phyloP scores from a whole-genome alignment of 2,329 filamentous ascomycete species.

The Beauveria sp. region DNA sequence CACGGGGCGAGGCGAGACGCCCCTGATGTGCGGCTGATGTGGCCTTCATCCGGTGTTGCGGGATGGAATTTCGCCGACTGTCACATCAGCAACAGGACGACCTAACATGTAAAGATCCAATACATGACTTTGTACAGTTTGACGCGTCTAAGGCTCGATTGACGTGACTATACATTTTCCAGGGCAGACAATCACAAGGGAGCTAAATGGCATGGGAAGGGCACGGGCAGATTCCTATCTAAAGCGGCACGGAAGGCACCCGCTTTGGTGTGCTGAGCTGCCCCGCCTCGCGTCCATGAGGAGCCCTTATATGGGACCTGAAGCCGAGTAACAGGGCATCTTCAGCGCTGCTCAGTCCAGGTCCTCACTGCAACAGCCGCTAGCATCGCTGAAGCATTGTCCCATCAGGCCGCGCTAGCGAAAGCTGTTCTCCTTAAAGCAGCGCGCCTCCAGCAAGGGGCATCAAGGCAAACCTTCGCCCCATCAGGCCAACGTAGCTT shows the following conservation, averaged over 20 bases:
- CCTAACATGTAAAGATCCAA: not conserved
- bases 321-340: not conserved
- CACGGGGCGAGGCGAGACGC: not conserved
- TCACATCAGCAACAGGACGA: not conserved
- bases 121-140: not conserved
- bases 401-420: not conserved
- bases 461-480: conserved; percentile 4
- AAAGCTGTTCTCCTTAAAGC: not conserved
- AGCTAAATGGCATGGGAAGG: not conserved
- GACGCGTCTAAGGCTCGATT: not conserved
- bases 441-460: not conserved
- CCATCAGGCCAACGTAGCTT: conserved; percentile 33
- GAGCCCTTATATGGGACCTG: not conserved
- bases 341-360: not conserved
- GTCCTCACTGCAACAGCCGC: no score
- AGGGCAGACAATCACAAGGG: not conserved
- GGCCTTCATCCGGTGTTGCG: not conserved
- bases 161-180: not conserved
- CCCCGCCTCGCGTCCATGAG: not conserved
- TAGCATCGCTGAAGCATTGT: not conserved
- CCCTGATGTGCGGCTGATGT: conserved; percentile 4
- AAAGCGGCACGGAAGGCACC: not conserved
- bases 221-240: not conserved
- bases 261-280: not conserved
- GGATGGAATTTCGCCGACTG: not conserved